Base-by-base conservation (phyloP, 805 yeast genomes). In the Wickerhamomyces hampshirensis region DNA sequence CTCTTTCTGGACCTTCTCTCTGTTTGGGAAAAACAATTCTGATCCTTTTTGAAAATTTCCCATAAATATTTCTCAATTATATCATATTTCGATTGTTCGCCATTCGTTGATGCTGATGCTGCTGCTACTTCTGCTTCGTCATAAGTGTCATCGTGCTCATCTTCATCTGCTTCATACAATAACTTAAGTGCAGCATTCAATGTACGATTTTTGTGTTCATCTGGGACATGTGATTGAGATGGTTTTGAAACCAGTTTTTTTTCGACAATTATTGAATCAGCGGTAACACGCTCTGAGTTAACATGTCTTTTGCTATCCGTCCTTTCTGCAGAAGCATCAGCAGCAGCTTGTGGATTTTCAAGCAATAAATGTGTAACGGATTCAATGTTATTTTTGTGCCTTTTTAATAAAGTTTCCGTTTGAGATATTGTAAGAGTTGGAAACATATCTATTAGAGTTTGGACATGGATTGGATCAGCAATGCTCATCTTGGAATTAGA, bases 91-190 rank as follows among this genome's bases (percentile, higher is more conserved):
- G 57, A 46, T 12, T 43, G 37, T 12, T 39, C 48, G 10, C 31
- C 30, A 16, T 44, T 37, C 28, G 33, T 38, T 17, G 26, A 28
- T 5, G 58, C 39, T 5, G 48, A 32, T 4, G 59, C 46, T 11
- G 55, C 55, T 18, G 44, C n/a, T n/a, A n/a, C 56, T 35, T 63
- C 68, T 1, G 68, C 67, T 28, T 77, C 86, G 39, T 71, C 77
- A 51, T 80, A 75, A 0, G 89, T 80, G 46, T 84, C 95, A 53
- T 86, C 96, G 3, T 82, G 78, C 48, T 86, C 95, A 56, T 85
- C 95, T 45, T 86, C 95, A 50, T 85, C 91, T 6, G 77, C 69
- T 30, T 81, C 82, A 46, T 83, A 81, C 42, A 84, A 60, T 43
- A 83, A 55, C 29, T 76, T 62, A 43, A 84, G 58, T 1, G 89